Evolutionary conservation across 225 moss, liverwort and hornwort species (phyloP).

Genomic region (Marchantia polymorpha): DNA sequence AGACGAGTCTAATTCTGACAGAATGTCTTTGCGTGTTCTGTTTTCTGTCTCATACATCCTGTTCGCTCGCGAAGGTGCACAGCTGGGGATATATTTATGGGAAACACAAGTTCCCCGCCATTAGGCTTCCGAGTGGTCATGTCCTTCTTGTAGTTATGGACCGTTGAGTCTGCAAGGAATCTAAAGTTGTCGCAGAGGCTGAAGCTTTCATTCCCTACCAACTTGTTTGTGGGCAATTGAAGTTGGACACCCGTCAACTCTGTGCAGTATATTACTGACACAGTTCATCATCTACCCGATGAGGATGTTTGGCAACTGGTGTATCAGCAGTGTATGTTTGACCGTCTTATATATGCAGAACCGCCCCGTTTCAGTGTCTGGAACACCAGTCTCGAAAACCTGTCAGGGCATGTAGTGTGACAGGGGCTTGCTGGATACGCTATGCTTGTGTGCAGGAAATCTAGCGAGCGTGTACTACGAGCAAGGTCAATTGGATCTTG

Average conservation of each 20-base stretch:
- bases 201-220: neutral
- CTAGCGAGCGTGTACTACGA: slow-evolving; percentile 99
- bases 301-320: slow-evolving; percentile 55
- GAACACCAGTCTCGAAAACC: too few species aligned
- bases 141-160: slow-evolving; percentile 37
- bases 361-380: slow-evolving; percentile 35
- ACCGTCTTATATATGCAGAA: slow-evolving; percentile 43
- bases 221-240: neutral
- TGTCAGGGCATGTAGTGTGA: slow-evolving; percentile 80
- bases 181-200: slow-evolving; percentile 48
- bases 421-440: slow-evolving; percentile 93
- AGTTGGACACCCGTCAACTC: slow-evolving; percentile 49
- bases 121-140: slow-evolving; percentile 37
- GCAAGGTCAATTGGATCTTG: slow-evolving; percentile 93
- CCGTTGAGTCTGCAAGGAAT: slow-evolving; percentile 25
- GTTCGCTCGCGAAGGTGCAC: slow-evolving; percentile 91
- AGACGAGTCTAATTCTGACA: slow-evolving; percentile 52
- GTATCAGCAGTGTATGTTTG: slow-evolving; percentile 72
- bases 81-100: slow-evolving; percentile 84
- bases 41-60: slow-evolving; percentile 91
- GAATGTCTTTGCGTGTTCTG: slow-evolving; percentile 97
- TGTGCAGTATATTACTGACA: slow-evolving; percentile 32
- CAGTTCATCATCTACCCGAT: slow-evolving; percentile 38
- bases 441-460: slow-evolving; percentile 99
- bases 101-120: slow-evolving; percentile 61